Conservation (phyloP, 2,329 filamentous ascomycete genomes). For the Ascomycota sp. region DNA sequence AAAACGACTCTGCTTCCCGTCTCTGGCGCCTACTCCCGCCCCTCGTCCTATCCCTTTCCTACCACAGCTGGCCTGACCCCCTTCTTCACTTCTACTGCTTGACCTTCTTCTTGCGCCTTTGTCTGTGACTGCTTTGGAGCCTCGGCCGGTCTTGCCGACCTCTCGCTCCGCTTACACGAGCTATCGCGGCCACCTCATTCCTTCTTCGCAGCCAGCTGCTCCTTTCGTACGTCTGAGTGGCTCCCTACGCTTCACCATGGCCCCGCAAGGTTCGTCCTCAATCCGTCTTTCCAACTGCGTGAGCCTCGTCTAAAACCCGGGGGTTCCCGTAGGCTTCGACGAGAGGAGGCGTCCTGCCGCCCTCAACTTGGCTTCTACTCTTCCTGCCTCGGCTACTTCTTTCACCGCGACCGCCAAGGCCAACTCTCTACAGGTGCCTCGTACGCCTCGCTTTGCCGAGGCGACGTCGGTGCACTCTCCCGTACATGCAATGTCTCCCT, state of each 20-base stretch:
- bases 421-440: constrained; percentile 40
- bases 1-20: constrained; percentile 17
- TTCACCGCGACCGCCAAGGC: constrained; percentile 17
- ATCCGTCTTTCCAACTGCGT: neutral
- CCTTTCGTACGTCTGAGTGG: neutral
- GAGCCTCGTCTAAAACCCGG: neutral
- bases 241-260: constrained; percentile 9
- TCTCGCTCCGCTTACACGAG: too few relatives aligned
- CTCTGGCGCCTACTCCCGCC: constrained; percentile 4
- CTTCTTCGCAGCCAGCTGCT: neutral
- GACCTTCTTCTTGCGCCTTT: constrained; percentile 13
- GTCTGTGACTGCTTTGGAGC: constrained; percentile 5
- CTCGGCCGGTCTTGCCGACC: constrained; percentile 1
- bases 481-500: constrained; percentile 37
- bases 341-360: constrained; percentile 34
- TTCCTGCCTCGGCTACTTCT: constrained; percentile 25
- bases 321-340: constrained; percentile 13
- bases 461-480: constrained; percentile 61
- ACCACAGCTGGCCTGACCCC: constrained; percentile 31
- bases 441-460: constrained; percentile 61
- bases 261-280: constrained; percentile 16
- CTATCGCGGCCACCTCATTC: neutral
- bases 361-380: constrained; percentile 27
- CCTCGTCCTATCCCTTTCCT: constrained; percentile 2
- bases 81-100: constrained; percentile 16